Evolutionary conservation across 495 filamentous ascomycete genomes (phyloP).

Genomic region (Penicillium malachiteum): DNA sequence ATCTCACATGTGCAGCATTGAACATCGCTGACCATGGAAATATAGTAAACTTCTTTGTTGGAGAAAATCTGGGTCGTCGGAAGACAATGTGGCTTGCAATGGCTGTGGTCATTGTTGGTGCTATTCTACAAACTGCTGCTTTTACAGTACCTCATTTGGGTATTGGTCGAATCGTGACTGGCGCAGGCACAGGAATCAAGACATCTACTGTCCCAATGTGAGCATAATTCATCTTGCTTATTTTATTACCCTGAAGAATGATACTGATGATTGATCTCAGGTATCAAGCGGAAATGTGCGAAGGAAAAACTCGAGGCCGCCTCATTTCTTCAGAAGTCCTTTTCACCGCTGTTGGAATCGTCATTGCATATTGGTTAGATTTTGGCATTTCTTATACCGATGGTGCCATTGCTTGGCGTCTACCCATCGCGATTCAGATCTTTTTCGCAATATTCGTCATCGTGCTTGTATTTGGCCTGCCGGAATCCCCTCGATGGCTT

Average conservation of each 20-base stretch:
- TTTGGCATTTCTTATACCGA: slow-evolving; percentile 44
- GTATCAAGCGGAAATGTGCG: slow-evolving; percentile 36
- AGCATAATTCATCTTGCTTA: not conserved
- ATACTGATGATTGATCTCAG: slow-evolving; percentile 1
- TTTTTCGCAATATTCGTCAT: slow-evolving; percentile 43
- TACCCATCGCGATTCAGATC: slow-evolving; percentile 48
- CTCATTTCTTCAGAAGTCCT: slow-evolving; percentile 48
- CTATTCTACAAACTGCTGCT: slow-evolving; percentile 43
- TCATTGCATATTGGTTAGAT: slow-evolving; percentile 52
- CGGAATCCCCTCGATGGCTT: slow-evolving; percentile 46
- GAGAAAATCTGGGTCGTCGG: slow-evolving; percentile 48
- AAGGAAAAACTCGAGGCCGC: slow-evolving; percentile 41
- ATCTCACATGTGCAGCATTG: not conserved
- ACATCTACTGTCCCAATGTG: slow-evolving; percentile 45
- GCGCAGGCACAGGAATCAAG: slow-evolving; percentile 51
- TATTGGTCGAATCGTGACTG: slow-evolving; percentile 48
- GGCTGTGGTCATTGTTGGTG: slow-evolving; percentile 41
- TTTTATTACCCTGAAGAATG: not conserved
- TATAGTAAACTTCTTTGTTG: slow-evolving; percentile 40
- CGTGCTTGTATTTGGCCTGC: slow-evolving; percentile 39
- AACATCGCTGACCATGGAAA: not conserved
- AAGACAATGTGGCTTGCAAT: slow-evolving; percentile 43
- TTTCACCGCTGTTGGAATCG: slow-evolving; percentile 38
- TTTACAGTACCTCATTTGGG: slow-evolving; percentile 46
- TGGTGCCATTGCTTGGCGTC: slow-evolving; percentile 43